Percentiles rank a stretch among this genome's conserved stretches.
Evolutionary conservation across 2,329 filamentous ascomycete species (phyloP).

Genomic region (Aspergillus sclerotialis): DNA sequence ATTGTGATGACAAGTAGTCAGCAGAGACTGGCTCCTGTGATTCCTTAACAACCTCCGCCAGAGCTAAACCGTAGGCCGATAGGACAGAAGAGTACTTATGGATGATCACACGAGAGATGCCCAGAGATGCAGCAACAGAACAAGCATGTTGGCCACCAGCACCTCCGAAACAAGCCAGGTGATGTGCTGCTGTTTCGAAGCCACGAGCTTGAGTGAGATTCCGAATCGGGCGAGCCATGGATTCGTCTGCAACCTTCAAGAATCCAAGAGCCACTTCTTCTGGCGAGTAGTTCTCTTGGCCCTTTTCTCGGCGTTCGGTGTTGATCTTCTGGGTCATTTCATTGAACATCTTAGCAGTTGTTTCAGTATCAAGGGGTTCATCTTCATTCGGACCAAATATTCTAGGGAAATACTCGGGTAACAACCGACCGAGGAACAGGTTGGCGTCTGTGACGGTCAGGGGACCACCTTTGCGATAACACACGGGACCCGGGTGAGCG

Average conservation of each 20-base stretch:
- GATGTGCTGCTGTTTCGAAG: conserved; percentile 17
- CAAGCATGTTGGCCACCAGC: conserved; percentile 36
- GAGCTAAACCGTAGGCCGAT: conserved; percentile 32
- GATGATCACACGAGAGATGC: conserved; percentile 37
- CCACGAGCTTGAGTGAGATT: conserved; percentile 12
- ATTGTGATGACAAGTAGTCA: conserved; percentile 40
- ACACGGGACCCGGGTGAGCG: conserved; percentile 83
- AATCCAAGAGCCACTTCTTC: conserved; percentile 58
- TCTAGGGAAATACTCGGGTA: conserved; percentile 88
- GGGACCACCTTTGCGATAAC: conserved; percentile 83
- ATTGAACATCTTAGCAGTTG: conserved; percentile 65
- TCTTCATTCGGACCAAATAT: conserved; percentile 86
- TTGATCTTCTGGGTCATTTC: conserved; percentile 73
- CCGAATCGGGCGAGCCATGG: conserved; percentile 57
- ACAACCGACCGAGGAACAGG: conserved; percentile 69
- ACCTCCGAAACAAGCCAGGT: conserved; percentile 25
- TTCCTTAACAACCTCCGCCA: conserved; percentile 90
- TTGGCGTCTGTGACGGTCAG: conserved; percentile 93
- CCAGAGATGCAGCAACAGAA: conserved; percentile 35
- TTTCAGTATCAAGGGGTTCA: conserved; percentile 65
- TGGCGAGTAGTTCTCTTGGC: conserved; percentile 57
- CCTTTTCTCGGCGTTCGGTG: conserved; percentile 44
- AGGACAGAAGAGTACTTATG: conserved; percentile 37
- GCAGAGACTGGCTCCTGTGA: conserved; percentile 57
- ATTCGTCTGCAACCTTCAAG: conserved; percentile 82